Conservation (phyloP, 2,329 filamentous ascomycete genomes). For the Colletotrichum eleusines region DNA sequence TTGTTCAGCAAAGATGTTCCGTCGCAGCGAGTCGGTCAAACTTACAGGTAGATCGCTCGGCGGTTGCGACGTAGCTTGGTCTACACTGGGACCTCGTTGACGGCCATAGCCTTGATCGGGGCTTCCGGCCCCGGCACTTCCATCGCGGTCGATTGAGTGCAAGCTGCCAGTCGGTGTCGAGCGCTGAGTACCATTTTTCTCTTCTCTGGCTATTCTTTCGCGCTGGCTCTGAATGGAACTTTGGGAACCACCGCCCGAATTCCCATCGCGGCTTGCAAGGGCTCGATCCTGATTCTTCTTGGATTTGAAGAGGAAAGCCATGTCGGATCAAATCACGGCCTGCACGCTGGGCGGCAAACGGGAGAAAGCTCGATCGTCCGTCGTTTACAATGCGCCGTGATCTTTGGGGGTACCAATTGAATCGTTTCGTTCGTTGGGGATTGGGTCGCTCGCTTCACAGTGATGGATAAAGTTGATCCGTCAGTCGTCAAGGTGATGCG, state of each 20-base stretch:
- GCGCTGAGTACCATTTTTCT: conserved; percentile 67
- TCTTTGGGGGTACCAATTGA: conserved; percentile 19
- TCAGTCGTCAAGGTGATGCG: conserved; percentile 24
- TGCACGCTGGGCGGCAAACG: conserved; percentile 51
- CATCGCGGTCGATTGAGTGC: conserved; percentile 75
- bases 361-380: conserved; percentile 35
- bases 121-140: conserved; percentile 68
- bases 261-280: conserved; percentile 67
- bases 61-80: conserved; percentile 58
- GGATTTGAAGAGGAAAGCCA: conserved; percentile 87
- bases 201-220: conserved; percentile 58
- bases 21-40: conserved; percentile 53
- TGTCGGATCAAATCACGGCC: conserved; percentile 59
- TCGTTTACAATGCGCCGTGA: conserved; percentile 42
- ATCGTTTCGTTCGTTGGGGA: conserved; percentile 27
- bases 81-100: conserved; percentile 63
- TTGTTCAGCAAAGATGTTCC: conserved; percentile 44
- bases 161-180: conserved; percentile 83
- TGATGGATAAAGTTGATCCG: conserved; percentile 10
- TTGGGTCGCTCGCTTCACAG: conserved; percentile 17
- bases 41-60: conserved; percentile 58
- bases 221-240: conserved; percentile 59
- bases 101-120: conserved; percentile 73
- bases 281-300: conserved; percentile 80
- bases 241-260: conserved; percentile 55